Percentiles rank a stretch among this genome's conserved stretches.
These are phyloP conservation scores for Boehmeria nivea DNA, from an alignment of 306 rosid genomes.

Conservation along the genomic window DNA sequence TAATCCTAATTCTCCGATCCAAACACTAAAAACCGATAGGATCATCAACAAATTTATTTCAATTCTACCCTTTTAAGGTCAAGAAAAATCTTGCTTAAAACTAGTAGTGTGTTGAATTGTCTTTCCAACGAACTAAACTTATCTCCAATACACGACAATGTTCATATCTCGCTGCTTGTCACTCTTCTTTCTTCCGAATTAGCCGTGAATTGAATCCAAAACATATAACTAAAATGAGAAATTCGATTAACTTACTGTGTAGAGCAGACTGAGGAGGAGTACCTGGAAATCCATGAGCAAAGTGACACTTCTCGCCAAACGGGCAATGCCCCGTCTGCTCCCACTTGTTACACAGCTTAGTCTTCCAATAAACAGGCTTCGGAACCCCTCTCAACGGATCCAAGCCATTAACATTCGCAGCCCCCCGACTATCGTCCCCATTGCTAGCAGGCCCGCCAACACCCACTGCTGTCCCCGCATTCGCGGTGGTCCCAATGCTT, in stretches of 20 bases:
- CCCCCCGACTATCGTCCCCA: constrained; percentile 42
- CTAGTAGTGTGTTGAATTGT: too few relatives aligned
- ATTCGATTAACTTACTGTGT: neutral
- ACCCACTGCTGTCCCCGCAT: constrained; percentile 26
- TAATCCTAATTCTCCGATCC: too few relatives aligned
- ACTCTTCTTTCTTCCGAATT: too few relatives aligned
- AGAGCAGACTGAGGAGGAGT: constrained; percentile 15
- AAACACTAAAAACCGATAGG: too few relatives aligned
- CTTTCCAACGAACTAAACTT: too few relatives aligned
- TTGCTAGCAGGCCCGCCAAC: constrained; percentile 27
- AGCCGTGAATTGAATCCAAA: too few relatives aligned
- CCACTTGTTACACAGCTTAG: constrained; percentile 74
- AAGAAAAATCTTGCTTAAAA: too few relatives aligned
- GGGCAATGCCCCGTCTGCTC: constrained; percentile 69
- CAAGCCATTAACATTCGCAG: constrained; percentile 22
- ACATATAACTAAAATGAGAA: neutral
- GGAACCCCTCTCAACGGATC: constrained; percentile 28
- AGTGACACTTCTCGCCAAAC: constrained; percentile 75
- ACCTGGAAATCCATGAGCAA: constrained; percentile 95
- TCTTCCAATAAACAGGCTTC: constrained; percentile 67
- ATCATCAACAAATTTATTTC: too few relatives aligned
- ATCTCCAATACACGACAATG: too few relatives aligned
- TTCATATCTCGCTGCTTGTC: too few relatives aligned
- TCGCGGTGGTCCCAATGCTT: constrained; percentile 54
- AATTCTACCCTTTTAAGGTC: too few relatives aligned